Percentiles rank a stretch among this genome's conserved stretches.
Evolutionary conservation across 129 eudicot genomes (phyloP).

Genomic region (Daucus carota): DNA sequence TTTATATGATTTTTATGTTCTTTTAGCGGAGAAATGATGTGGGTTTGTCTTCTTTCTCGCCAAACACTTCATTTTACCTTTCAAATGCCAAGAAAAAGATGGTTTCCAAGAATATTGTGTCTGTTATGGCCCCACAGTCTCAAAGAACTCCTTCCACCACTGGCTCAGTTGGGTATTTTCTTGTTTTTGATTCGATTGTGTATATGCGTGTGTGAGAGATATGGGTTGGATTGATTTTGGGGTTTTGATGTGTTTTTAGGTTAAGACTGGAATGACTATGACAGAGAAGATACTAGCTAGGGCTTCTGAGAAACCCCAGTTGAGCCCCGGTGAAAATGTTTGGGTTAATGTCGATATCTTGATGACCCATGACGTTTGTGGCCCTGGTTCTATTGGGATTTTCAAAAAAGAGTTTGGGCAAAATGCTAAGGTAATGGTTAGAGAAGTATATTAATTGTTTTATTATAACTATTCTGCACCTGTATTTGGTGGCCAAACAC

Average conservation of each 20-base stretch:
- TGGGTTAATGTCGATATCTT: conserved; percentile 81
- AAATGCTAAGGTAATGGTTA: conserved; percentile 57
- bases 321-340: conserved; percentile 81
- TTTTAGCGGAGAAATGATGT: conserved; percentile 50
- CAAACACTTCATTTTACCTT: conserved; percentile 28
- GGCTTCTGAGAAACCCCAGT: conserved; percentile 65
- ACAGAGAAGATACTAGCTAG: conserved; percentile 75
- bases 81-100: conserved; percentile 29
- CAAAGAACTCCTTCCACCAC: conserved; percentile 72
- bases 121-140: conserved; percentile 72
- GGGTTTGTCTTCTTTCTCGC: conserved; percentile 45
- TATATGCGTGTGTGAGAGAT: not conserved
- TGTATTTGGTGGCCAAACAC: not conserved
- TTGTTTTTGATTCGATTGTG: not conserved
- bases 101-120: conserved; percentile 34
- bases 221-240: not conserved
- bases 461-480: not conserved
- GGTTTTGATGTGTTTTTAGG: conserved; percentile 26
- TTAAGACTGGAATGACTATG: conserved; percentile 89
- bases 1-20: not conserved
- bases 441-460: not conserved
- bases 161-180: conserved; percentile 56
- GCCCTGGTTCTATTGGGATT: conserved; percentile 72
- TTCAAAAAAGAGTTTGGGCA: conserved; percentile 86
- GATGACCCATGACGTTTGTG: conserved; percentile 99